Evolutionary conservation across 768 basidiomycete species (phyloP).

Genomic region (Pulveroboletus sp.): DNA sequence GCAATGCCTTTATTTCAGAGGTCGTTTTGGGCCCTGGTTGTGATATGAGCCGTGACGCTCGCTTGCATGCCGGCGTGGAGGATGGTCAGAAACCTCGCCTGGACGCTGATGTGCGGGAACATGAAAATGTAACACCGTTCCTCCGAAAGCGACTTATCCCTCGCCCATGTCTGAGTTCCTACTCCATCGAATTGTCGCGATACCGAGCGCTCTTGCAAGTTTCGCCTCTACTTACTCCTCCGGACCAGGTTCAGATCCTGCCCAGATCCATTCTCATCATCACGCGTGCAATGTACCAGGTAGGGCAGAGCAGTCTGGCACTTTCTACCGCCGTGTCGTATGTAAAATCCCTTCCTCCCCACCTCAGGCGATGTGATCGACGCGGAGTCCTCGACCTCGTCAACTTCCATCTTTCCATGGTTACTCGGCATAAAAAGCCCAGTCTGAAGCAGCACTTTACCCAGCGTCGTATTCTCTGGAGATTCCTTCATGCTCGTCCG

Average conservation of each 20-base stretch:
- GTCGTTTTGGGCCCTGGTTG: neutral
- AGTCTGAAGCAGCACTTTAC: constrained; percentile 43
- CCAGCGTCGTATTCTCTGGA: constrained; percentile 40
- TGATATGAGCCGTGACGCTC: neutral
- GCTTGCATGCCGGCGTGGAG: neutral
- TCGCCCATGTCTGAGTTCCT: constrained; percentile 9
- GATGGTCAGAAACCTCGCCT: neutral
- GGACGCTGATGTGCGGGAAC: neutral
- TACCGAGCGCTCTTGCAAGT: constrained; percentile 40
- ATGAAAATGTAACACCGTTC: neutral
- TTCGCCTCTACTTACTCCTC: constrained; percentile 34
- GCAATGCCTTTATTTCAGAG: neutral
- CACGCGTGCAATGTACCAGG: constrained; percentile 43
- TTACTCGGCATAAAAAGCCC: constrained; percentile 25
- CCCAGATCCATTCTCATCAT: constrained; percentile 43
- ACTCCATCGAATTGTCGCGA: constrained; percentile 19
- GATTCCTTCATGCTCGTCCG: constrained; percentile 43
- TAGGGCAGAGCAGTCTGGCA: constrained; percentile 37
- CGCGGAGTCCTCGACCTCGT: constrained; percentile 48
- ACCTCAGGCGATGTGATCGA: constrained; percentile 33
- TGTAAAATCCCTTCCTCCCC: constrained; percentile 44
- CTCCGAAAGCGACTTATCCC: constrained; percentile 14
- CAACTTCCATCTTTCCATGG: constrained; percentile 40
- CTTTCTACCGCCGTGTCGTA: constrained; percentile 44
- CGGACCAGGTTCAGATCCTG: constrained; percentile 32